Evolutionary conservation across 1,284 basidiomycete species (phyloP).

Genomic region (Cutaneotrichosporon cutaneum): DNA sequence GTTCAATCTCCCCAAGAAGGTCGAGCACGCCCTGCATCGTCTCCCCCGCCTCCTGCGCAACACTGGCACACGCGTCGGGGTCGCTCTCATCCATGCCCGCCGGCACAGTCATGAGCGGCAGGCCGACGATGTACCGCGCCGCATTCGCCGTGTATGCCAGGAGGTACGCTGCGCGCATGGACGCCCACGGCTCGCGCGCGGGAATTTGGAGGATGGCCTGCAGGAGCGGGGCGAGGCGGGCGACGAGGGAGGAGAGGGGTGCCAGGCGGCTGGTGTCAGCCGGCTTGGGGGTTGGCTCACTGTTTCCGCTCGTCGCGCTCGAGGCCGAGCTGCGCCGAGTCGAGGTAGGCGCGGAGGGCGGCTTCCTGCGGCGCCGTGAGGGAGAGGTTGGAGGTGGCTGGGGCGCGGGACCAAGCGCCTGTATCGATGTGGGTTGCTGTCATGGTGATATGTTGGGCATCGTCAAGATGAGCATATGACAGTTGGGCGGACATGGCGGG

Average conservation of each 20-base stretch:
- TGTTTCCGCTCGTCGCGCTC: slow-evolving; percentile 40
- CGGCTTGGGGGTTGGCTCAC: slow-evolving; percentile 1
- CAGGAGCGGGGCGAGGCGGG: slow-evolving; percentile 30
- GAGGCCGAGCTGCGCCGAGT: slow-evolving; percentile 28
- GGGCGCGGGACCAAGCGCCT: neutral
- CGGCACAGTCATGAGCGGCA: slow-evolving; percentile 24
- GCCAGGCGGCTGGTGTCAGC: slow-evolving; percentile 28
- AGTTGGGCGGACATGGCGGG: neutral
- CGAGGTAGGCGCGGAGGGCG: slow-evolving; percentile 30
- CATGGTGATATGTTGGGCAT: neutral
- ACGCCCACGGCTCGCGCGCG: slow-evolving; percentile 25
- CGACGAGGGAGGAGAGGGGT: slow-evolving; percentile 26
- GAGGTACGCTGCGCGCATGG: slow-evolving; percentile 36
- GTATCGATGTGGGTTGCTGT: neutral
- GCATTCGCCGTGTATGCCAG: slow-evolving; percentile 28
- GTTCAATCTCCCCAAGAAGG: slow-evolving; percentile 28
- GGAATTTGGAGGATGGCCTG: slow-evolving; percentile 38
- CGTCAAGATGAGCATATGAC: neutral
- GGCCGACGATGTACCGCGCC: slow-evolving; percentile 27
- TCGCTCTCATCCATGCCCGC: neutral
- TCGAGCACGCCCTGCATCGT: slow-evolving; percentile 27
- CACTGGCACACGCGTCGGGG: slow-evolving; percentile 7
- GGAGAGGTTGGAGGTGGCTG: slow-evolving; percentile 2
- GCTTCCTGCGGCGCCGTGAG: slow-evolving; percentile 31
- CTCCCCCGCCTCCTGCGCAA: slow-evolving; percentile 17